Evolutionary conservation across 1,284 basidiomycete genomes (phyloP), one percentile per base, ranked within the genome.

Genomic region (Cryptococcus floricola): DNA sequence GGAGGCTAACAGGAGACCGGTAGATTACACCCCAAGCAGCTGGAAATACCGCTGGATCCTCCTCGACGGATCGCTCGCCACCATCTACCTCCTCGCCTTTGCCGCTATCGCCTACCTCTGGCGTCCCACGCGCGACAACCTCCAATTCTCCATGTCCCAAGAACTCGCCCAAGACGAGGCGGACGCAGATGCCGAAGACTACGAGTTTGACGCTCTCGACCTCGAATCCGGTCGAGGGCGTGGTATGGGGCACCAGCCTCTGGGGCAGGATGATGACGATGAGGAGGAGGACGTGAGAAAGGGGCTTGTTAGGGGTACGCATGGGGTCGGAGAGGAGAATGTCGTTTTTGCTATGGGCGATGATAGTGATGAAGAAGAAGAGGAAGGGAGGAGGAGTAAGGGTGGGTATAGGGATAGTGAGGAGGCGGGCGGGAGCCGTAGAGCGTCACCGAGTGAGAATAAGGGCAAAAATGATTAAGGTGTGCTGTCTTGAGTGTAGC

Each of bases 11-110:
- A 56, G 39, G 54, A n/a, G 16, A 10, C 23, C 23, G 31, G 8
- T 58, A 91, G 91, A 95, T 70, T 98, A 95, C 70, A 88, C 90
- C 7, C 89, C 94, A 2, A 87, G 87, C 60, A 89, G 91, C n/a
- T 98, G 95, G 95, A 84, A 83, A 62, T 84, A 85, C 52, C 85
- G 94, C 50, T 99, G 96, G 96, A 91, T 93, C 84, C 79, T 98
- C 14, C 82, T 98, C 44, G 96, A 98, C 68, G 96, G 93, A n/a
- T 97, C 91, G 82, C 82, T 98, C 31, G 85, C 88, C 1, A 80
- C 92, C 31, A 84, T 96, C 38, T 96, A 92, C 73, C 83, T 93
- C 49, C 77, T 81, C 37, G 86, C 88, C 46, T 98, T 98, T 74
- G 78, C 81, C 47, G 80, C 84, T 9, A 91, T 98, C 61, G 86